Base-by-base conservation (phyloP, 2,329 filamentous ascomycete genomes). In the Cordyceps tenuipes region DNA sequence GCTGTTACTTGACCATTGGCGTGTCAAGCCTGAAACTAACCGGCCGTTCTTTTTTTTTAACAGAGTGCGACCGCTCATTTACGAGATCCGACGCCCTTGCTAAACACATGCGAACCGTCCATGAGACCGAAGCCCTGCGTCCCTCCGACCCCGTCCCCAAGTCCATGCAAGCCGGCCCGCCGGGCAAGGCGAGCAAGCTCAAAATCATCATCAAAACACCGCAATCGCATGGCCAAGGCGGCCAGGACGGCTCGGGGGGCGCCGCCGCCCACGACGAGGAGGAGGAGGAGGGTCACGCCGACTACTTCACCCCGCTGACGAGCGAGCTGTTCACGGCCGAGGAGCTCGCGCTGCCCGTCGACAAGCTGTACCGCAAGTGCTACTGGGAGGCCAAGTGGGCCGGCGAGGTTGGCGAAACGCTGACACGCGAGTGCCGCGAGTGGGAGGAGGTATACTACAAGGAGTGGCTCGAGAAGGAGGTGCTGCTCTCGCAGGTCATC, bases 41-140 rank as follows among this genome's bases (percentile, higher is more conserved):
- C 63, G 55, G 67, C 43, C 7, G 29, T 43, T 71, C 62, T 26
- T 6, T 50, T 6, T 51, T 23, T 23, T 23, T 6, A 50, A 46
- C 67, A 96, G 94, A 99, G 82, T 99, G 94, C 76, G 94, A 99
- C 72, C 88, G 93, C 63, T 92, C 92, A 36, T 99, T 99, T 68
- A 99, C 94, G 2, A 83, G 94, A 65, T 97, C 93, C 26, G 94
- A 99, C 69, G 94, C 94, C 13, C 81, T 99, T 0, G 91, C 93
- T 1, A 99, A 99, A 74, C 94, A 99, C 72, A 97, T 97, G 91
- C 89, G 94, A 67, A 97, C 94, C 17, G 92, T 99, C 43, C 94
- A 99, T 77, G 94, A 99, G 72, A 97, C 93, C 3, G 94, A 99
- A 75, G 89, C 91, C 17, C 80, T 96, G 23, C 86, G 90, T n/a